Base-by-base conservation (phyloP, 257 asterid species). In the Rubia yunnanensis region DNA sequence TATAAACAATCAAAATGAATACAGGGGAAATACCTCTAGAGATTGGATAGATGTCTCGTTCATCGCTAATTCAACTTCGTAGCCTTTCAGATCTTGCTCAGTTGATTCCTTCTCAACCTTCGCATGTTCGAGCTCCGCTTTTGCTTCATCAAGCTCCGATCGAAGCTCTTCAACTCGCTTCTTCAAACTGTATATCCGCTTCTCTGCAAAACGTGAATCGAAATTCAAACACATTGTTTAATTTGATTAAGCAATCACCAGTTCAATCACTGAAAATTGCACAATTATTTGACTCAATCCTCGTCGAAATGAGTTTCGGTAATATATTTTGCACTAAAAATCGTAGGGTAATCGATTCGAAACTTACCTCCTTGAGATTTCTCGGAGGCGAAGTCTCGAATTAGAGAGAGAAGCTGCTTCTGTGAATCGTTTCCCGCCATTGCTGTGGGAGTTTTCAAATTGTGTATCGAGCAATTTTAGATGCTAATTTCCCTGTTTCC, bases 381-480 rank as follows among this genome's bases (percentile, higher is more conserved):
- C 72, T 88, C 94, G 35, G 86, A 34, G 20, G 81, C 82, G 78
- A 72, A 78, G 34, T 86, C 89, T 46, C 92, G 96, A 74, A 91
- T 86, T 18, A 91, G 76, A 58, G 87, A 72, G 5, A 85, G 73
- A 62, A 86, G 79, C 53, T 74, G 85, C 79, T 74, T 82, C 76
- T 81, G 92, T 10, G 92, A 72, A 39, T 84, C 84, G 70, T 71
- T 85, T 88, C 95, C 95, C 94, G 95, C 98, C 98, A 91, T 86
- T 22, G 36, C 22, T 18, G 24, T n/a, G n/a, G 2, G 23, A 53
- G 7, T 10, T 64, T 31, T 49, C 23, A 10, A 30, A 41, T 26
- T 63, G 32, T 26, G 41, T 63, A 27, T 48, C 35, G 31, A 27
- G 14, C 39, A 1, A 15, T 17, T 44, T 5, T 5, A 17, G 23